Evolutionary conservation across 306 rosid genomes (phyloP), one percentile per base, ranked within the genome.

Genomic region (Psophocarpus tetragonolobus): DNA sequence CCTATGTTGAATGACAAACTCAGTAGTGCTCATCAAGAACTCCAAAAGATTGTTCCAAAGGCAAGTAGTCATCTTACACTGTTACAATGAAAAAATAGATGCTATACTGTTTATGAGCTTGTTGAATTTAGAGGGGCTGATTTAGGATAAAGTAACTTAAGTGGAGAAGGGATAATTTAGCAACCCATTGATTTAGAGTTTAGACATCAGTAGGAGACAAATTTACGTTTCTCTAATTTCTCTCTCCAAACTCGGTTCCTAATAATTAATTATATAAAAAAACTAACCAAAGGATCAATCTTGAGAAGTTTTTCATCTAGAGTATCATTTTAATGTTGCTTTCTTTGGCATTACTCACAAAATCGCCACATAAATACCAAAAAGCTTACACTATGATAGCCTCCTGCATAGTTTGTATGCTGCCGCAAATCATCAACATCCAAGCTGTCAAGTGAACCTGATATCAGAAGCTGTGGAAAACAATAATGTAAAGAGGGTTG

Each of bases 371-470:
- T 15, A 44, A 67, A 44, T 69, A 48, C 18, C 58, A 24, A 44
- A 73, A 68, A 80, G 73, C 97, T 84, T 88, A 95, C 98, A 51
- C 87, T 85, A 68, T 92, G 89, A 78, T 95, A 95, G 77, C 96
- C 97, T 72, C 98, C 97, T 0, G 90, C 92, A 53, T 95, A 95
- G 76, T 91, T 95, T 5, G 97, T 91, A 81, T 95, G 75, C 62
- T 30, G 66, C 75, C 98, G 90, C 79, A 95, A 83, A 83, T 95
- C 97, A 80, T 92, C 97, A 79, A 95, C 87, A 88, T 95, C 98
- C 89, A 95, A 87, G 92, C 97, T 89, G 74, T 93, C 97, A 53
- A 92, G 96, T 81, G 98, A 95, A 76, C 98, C 98, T 79, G 98
- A 91, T 83, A 95, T 95, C 84, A 95, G 85, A 84, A 95, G 97